A percentile compares a stretch with the other conserved stretches of the same genome.
These are phyloP conservation scores for Fusarium sp. DNA, from an alignment of 2,329 filamentous ascomycete species.

Conservation along the genomic window DNA sequence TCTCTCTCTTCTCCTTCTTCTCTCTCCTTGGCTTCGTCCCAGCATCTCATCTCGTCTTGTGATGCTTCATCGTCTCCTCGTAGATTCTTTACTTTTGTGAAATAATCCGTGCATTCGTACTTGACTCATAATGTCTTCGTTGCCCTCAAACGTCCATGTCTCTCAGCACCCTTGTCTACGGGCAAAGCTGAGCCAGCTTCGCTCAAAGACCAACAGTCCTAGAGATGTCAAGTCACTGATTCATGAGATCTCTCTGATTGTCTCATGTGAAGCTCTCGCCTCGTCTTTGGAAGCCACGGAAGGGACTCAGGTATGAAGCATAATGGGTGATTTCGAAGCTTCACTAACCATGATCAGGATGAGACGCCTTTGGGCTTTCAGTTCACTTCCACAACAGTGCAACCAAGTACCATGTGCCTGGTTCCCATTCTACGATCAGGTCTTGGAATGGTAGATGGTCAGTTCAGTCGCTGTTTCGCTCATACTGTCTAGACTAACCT, in stretches of 20 bases:
- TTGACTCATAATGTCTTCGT: constrained; percentile 46
- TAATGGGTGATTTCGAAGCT: neutral
- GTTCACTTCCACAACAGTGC: constrained; percentile 72
- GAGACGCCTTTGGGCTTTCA: constrained; percentile 80
- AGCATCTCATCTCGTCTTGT: constrained; percentile 30
- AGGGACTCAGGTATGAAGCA: constrained; percentile 68
- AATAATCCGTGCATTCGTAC: neutral
- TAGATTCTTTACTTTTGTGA: constrained; percentile 21
- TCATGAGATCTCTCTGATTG: constrained; percentile 84
- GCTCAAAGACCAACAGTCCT: constrained; percentile 74
- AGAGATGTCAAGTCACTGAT: constrained; percentile 83
- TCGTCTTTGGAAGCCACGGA: constrained; percentile 65
- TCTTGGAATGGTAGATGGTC: constrained; percentile 88
- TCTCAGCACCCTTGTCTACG: constrained; percentile 86
- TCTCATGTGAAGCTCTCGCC: constrained; percentile 83
- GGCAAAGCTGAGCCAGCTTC: constrained; percentile 90
- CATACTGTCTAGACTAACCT: constrained; percentile 1
- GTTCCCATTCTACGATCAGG: constrained; percentile 94
- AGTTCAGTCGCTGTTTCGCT: constrained; percentile 4
- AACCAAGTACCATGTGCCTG: constrained; percentile 76
- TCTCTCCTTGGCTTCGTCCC: constrained; percentile 42
- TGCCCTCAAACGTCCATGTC: constrained; percentile 75
- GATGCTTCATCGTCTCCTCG: constrained; percentile 36
- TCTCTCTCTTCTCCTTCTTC: constrained; percentile 21
- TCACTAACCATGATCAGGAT: constrained; percentile 61